phyloP scores from a whole-genome alignment of 1,284 basidiomycete genomes.

The Neonothopanus nambi region DNA sequence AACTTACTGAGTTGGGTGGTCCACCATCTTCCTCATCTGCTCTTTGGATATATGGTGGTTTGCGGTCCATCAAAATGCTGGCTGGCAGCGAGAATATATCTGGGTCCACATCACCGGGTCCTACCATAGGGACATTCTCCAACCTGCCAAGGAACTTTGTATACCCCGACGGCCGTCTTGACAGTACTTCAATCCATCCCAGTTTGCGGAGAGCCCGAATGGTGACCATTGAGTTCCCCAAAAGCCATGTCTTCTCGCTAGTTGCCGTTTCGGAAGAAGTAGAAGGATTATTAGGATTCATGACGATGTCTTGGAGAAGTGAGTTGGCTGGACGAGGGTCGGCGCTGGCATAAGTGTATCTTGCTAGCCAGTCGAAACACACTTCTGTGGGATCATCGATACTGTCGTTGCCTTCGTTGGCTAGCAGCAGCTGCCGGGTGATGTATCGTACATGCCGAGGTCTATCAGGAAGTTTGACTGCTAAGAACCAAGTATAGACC shows the following conservation, averaged over 20 bases:
- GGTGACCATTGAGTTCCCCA: slow-evolving; percentile 87
- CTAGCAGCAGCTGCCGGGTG: slow-evolving; percentile 83
- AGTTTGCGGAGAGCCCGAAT: slow-evolving; percentile 72
- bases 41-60: slow-evolving; percentile 34
- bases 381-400: slow-evolving; percentile 94
- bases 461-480: slow-evolving; percentile 84
- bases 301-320: slow-evolving; percentile 73
- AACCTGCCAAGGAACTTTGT: slow-evolving; percentile 86
- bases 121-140: slow-evolving; percentile 87
- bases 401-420: slow-evolving; percentile 76
- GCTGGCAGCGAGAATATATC: slow-evolving; percentile 75
- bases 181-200: slow-evolving; percentile 90
- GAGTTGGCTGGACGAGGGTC: slow-evolving; percentile 88
- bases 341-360: slow-evolving; percentile 93
- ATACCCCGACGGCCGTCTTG: slow-evolving; percentile 88
- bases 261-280: slow-evolving; percentile 39
- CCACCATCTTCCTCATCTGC: slow-evolving; percentile 19
- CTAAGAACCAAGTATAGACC: slow-evolving; percentile 95
- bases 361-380: slow-evolving; percentile 96
- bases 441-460: slow-evolving; percentile 86
- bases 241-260: slow-evolving; percentile 80
- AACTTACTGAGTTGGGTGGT: background rate
- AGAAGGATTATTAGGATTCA: slow-evolving; percentile 42
- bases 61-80: slow-evolving; percentile 71
- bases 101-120: slow-evolving; percentile 79